Percentiles rank a stretch among this genome's conserved stretches.
phyloP scores from a whole-genome alignment of 2,329 filamentous ascomycete genomes.

The Xenoacremonium recifei region DNA sequence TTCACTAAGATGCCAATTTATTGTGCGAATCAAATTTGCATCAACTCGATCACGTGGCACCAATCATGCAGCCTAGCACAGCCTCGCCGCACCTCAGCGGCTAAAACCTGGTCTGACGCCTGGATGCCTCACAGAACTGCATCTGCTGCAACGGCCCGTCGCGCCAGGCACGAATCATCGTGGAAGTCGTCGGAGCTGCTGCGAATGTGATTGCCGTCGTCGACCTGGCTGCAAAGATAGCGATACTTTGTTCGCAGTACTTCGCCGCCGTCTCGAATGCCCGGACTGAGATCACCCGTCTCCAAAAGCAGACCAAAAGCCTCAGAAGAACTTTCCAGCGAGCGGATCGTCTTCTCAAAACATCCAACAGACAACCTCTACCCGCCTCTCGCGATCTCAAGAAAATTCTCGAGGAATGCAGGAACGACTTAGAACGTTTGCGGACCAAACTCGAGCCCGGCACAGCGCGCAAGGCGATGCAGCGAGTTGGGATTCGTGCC shows the following conservation, averaged over 20 bases:
- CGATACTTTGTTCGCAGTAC: constrained; percentile 1
- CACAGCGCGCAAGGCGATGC: not conserved
- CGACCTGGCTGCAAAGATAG: not conserved
- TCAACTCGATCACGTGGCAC: not conserved
- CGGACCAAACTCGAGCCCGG: not conserved
- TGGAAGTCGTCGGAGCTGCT: constrained; percentile 1
- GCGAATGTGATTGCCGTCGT: constrained; percentile 1
- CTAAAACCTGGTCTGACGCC: not conserved
- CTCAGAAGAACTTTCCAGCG: not conserved
- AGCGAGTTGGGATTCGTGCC: constrained; percentile 1
- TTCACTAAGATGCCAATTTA: not conserved
- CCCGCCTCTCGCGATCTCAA: not conserved
- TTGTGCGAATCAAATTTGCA: not conserved
- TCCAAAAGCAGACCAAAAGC: constrained; percentile 1
- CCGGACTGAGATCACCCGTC: not conserved
- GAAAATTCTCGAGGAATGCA: not conserved
- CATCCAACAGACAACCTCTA: not conserved
- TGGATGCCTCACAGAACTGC: not conserved
- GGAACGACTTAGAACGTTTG: not conserved
- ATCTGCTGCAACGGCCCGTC: not conserved
- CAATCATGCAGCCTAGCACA: not conserved
- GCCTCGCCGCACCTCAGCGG: not conserved
- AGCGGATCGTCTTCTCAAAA: not conserved
- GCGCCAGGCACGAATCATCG: not conserved
- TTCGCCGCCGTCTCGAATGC: not conserved